Base-by-base conservation (phyloP, 1,284 basidiomycete species). In the Fomes fomentarius region DNA sequence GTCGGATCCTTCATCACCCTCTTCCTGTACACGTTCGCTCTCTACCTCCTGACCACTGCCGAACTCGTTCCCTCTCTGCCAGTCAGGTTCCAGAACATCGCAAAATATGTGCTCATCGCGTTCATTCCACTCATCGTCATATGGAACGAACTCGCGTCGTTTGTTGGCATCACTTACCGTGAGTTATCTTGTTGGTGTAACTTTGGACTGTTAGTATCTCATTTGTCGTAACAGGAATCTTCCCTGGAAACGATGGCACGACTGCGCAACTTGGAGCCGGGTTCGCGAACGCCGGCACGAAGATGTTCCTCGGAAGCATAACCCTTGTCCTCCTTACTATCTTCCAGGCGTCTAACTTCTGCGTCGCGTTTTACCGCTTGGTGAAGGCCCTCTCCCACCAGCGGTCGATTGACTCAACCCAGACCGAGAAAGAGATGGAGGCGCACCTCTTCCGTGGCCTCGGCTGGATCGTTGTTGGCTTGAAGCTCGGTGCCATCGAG, bases 401-500 rank as follows among this genome's bases (percentile, higher is more conserved):
- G 63, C 76, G 79, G n/a, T 72, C 71, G 8, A 80, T 83, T 51
- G 81, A 84, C 56, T 68, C 66, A 1, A 66, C 71, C 4, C 68
- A 69, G 15, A 49, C 61, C 17, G 54, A 56, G 26, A 50, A 50
- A 21, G 72, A 74, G 43, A 77, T 83, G 43, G 76, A 81, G 62
- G 71, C 73, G 2, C 78, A 83, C 56, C 68, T 81, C 19, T 73
- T 85, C 61, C 78, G 75, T 52, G 89, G 89, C 8, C 77, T 81
- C 11, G 80, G 74, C 7, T 91, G 87, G 87, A 76, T 89, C 28
- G 74, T 78, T 15, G 71, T 66, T 0, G 87, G 81, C 2, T 66
- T 87, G 49, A 79, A 82, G 62, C 64, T 90, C 14, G 86, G 87
- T 6, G 79, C 79, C 2, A 67, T 85, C 39, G 89, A 92, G 68